phyloP scores from a whole-genome alignment of 2,329 filamentous ascomycete species.

The Mariannaea elegans region DNA sequence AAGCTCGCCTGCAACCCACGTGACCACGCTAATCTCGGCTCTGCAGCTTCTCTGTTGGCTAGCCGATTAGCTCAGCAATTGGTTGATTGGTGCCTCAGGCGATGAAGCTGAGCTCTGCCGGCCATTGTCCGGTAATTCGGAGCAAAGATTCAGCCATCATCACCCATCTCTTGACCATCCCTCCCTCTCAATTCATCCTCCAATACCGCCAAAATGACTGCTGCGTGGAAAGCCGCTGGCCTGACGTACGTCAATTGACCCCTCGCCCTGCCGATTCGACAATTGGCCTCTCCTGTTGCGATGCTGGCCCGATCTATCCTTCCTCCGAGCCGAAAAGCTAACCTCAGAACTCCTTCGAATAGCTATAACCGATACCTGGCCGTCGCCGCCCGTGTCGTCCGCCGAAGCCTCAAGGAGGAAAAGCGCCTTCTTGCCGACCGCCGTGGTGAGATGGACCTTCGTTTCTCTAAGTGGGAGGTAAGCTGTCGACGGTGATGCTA shows the following conservation, averaged over 20 bases:
- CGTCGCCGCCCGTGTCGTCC: slow-evolving; percentile 92
- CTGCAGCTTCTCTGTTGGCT: background rate
- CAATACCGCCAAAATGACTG: slow-evolving; percentile 80
- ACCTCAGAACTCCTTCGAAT: slow-evolving; percentile 42
- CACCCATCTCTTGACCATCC: slow-evolving; percentile 42
- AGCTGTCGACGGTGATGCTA: slow-evolving; percentile 29
- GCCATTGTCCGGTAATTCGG: slow-evolving; percentile 43
- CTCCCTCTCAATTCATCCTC: slow-evolving; percentile 41
- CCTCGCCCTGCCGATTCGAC: slow-evolving; percentile 20
- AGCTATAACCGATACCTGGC: slow-evolving; percentile 99
- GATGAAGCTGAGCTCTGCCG: slow-evolving; percentile 27
- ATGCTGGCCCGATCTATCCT: slow-evolving; percentile 19
- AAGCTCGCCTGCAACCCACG: slow-evolving; percentile 20
- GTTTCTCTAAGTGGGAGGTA: slow-evolving; percentile 96
- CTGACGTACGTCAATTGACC: slow-evolving; percentile 77
- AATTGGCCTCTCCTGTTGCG: slow-evolving; percentile 20
- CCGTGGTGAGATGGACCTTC: slow-evolving; percentile 87
- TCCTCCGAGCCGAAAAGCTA: slow-evolving; percentile 44
- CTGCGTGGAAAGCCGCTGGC: slow-evolving; percentile 98
- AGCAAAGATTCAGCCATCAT: slow-evolving; percentile 49
- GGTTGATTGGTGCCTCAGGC: slow-evolving; percentile 43
- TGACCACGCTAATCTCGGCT: slow-evolving; percentile 5
- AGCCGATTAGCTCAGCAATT: background rate
- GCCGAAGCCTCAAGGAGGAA: slow-evolving; percentile 96
- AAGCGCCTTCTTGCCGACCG: slow-evolving; percentile 88